Evolutionary conservation across 208 protist genomes (phyloP).

Genomic region (Leishmania tarentolae): DNA sequence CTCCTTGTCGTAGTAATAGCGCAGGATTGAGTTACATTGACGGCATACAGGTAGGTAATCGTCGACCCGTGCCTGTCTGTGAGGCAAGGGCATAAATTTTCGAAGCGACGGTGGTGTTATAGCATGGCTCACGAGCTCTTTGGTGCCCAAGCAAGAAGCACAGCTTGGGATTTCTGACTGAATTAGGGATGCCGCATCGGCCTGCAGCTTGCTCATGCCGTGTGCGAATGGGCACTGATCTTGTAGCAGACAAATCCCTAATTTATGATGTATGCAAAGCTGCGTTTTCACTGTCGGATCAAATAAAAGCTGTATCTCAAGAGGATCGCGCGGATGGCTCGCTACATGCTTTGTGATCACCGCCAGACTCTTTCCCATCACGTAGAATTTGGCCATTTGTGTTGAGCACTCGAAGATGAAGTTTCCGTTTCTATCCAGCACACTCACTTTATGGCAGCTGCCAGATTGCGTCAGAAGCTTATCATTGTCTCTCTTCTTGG

Average conservation of each 20-base stretch:
- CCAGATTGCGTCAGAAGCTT: not conserved
- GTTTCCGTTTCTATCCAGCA: conserved; percentile 35
- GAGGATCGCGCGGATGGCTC: conserved; percentile 26
- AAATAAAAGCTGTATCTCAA: conserved; percentile 51
- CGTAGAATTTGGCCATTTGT: conserved; percentile 45
- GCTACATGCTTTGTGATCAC: conserved; percentile 27
- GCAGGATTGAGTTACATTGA: conserved; percentile 39
- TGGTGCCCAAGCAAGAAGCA: conserved; percentile 39
- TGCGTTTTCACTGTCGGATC: conserved; percentile 49
- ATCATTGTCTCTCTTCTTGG: not conserved
- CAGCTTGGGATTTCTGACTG: conserved; percentile 29
- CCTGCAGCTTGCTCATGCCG: conserved; percentile 44
- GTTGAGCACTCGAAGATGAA: conserved; percentile 51
- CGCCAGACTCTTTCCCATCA: conserved; percentile 42
- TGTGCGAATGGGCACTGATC: conserved; percentile 58
- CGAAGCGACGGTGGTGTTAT: conserved; percentile 51
- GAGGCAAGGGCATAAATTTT: conserved; percentile 33
- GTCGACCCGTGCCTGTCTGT: conserved; percentile 14
- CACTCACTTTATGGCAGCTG: conserved; percentile 26
- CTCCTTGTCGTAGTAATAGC: conserved; percentile 30
- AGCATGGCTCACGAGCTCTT: conserved; percentile 34
- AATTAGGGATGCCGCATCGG: conserved; percentile 29
- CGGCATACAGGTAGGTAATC: conserved; percentile 44
- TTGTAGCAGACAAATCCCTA: conserved; percentile 36
- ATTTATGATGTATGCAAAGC: conserved; percentile 42